A percentile compares a stretch with the other conserved stretches of the same genome.
phyloP scores from a whole-genome alignment of 352 stramenopile species.

The Phytophthora fragariaefolia region DNA sequence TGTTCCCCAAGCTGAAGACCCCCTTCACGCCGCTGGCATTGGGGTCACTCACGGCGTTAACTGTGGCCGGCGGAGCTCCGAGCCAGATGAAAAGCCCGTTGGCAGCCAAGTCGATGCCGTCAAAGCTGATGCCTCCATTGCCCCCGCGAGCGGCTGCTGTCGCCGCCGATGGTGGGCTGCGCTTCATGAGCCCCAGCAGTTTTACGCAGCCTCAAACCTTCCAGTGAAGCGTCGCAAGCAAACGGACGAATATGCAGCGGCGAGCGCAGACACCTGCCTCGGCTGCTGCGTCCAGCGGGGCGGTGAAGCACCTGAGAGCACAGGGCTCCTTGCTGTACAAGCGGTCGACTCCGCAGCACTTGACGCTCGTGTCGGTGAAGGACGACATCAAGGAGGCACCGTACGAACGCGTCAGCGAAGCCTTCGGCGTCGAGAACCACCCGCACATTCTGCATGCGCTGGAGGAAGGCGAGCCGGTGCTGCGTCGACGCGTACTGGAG shows the following conservation, averaged over 20 bases:
- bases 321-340: slow-evolving; percentile 71
- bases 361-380: slow-evolving; percentile 62
- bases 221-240: slow-evolving; percentile 29
- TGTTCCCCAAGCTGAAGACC: slow-evolving; percentile 53
- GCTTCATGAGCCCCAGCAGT: background rate
- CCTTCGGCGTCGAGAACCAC: slow-evolving; percentile 75
- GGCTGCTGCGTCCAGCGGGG: background rate
- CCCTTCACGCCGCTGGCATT: slow-evolving; percentile 31
- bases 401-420: slow-evolving; percentile 70
- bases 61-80: background rate
- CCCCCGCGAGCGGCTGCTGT: slow-evolving; percentile 14
- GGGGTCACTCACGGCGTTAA: background rate
- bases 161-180: background rate
- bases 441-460: slow-evolving; percentile 70
- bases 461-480: slow-evolving; percentile 53
- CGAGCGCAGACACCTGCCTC: slow-evolving; percentile 5
- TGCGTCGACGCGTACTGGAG: slow-evolving; percentile 59
- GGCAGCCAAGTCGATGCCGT: slow-evolving; percentile 8
- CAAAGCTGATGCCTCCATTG: slow-evolving; percentile 24
- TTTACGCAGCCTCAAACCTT: slow-evolving; percentile 25
- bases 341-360: slow-evolving; percentile 62
- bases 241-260: slow-evolving; percentile 21
- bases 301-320: slow-evolving; percentile 61
- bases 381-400: slow-evolving; percentile 56
- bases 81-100: slow-evolving; percentile 11